Base-by-base conservation (phyloP, 306 rosid species). In the Adenanthera pavonina region DNA sequence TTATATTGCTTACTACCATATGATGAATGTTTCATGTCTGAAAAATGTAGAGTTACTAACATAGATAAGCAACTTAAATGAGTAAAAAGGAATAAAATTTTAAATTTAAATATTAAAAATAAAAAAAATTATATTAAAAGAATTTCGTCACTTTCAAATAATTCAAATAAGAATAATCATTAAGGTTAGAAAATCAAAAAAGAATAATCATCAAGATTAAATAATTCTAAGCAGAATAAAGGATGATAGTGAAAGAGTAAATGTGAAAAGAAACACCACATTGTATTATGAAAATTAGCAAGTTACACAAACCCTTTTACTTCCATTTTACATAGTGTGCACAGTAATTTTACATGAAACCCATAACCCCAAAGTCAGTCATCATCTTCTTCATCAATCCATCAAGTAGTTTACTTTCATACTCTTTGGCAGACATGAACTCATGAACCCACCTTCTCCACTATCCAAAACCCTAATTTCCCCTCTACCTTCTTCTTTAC, bases 371-470 rank as follows among this genome's bases (percentile, higher is more conserved):
- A 78, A 57, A 68, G 80, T 84, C 75, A 56, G 79, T 86, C 54
- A 46, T 60, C 67, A 46, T 60, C 67, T 11, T 25, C 66, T 25
- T 60, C 38, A 60, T 69, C 78, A 87, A 82, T 84, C 89, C 80
- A 87, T 73, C 53, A 80, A 85, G 87, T 80, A 80, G 35, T 83
- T 89, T 81, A 94, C 81, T 82, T 84, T 85, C 88, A 94, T 87
- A 38, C 80, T 73, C 74, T 86, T 87, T 20, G 98, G 98, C 77
- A 94, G 89, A 80, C 88, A 80, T 17, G 97, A 87, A 67, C 92
- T 87, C 87, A 86, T 85, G 82, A 85, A 94, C 74, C 92, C 92
- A n/a, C 8, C 73, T 41, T 68, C 73, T n/a, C 48, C 73, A 75
- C 79, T 85, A 76, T 87, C 94, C 88, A 74, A 81, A 80, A 84